Evolutionary conservation across 2,329 filamentous ascomycete species (phyloP).

Genomic region (Fusarium sp.): DNA sequence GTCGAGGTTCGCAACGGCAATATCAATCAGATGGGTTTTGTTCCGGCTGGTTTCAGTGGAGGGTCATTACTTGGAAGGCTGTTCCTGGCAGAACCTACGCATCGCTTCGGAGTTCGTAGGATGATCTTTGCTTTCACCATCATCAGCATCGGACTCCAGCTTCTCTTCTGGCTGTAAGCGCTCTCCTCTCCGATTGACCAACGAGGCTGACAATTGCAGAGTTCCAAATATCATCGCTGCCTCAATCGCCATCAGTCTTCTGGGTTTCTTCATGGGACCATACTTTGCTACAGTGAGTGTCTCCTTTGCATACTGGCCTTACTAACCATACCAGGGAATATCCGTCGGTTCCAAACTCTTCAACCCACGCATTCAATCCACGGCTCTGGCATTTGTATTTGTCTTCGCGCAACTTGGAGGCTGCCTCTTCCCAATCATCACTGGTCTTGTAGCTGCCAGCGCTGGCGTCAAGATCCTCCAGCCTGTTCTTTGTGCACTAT

Average conservation of each 20-base stretch:
- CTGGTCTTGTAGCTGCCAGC: slow-evolving; percentile 63
- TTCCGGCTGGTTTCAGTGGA: slow-evolving; percentile 71
- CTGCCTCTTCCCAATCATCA: slow-evolving; percentile 67
- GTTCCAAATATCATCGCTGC: slow-evolving; percentile 62
- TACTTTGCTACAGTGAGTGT: slow-evolving; percentile 67
- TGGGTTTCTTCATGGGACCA: slow-evolving; percentile 71
- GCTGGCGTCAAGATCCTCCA: slow-evolving; percentile 64
- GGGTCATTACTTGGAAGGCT: slow-evolving; percentile 69
- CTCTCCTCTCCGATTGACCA: no score
- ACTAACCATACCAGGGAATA: slow-evolving; percentile 58
- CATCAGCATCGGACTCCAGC: slow-evolving; percentile 65
- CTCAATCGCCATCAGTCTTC: slow-evolving; percentile 65
- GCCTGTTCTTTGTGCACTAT: slow-evolving; percentile 63
- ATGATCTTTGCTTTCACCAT: slow-evolving; percentile 69
- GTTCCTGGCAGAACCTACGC: slow-evolving; percentile 69
- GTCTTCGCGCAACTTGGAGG: slow-evolving; percentile 69
- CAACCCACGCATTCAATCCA: slow-evolving; percentile 52
- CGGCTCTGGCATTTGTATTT: slow-evolving; percentile 64
- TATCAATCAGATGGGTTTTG: slow-evolving; percentile 70
- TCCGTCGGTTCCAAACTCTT: slow-evolving; percentile 67
- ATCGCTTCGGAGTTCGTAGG: slow-evolving; percentile 68
- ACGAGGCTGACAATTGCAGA: slow-evolving; percentile 39
- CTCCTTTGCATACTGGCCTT: fast-evolving
- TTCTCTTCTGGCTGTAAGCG: slow-evolving; percentile 70
- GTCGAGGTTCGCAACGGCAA: slow-evolving; percentile 70